These are phyloP conservation scores for Geopyxis carbonaria DNA, from an alignment of 495 filamentous ascomycete genomes.

Conservation along the genomic window DNA sequence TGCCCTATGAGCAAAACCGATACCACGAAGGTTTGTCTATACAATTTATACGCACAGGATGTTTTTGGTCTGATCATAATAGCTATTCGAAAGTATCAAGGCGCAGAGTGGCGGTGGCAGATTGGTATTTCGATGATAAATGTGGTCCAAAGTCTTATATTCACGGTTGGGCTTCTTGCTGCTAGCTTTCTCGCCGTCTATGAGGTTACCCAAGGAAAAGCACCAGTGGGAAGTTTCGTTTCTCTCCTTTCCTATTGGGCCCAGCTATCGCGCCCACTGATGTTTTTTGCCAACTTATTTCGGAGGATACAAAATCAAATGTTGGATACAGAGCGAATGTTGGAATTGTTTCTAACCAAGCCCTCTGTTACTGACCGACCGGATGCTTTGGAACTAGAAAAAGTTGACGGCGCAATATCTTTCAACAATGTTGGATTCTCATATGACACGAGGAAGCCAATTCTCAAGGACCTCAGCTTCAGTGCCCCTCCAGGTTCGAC, in stretches of 20 bases:
- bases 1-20: constrained; percentile 44
- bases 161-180: constrained; percentile 44
- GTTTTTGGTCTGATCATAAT: neutral
- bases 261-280: constrained; percentile 40
- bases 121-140: constrained; percentile 22
- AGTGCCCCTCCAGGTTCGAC: constrained; percentile 42
- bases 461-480: constrained; percentile 49
- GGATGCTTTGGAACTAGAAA: constrained; percentile 37
- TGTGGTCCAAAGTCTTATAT: constrained; percentile 41
- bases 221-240: constrained; percentile 52
- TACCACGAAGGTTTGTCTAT: constrained; percentile 32
- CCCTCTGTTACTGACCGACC: constrained; percentile 42
- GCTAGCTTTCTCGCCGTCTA: constrained; percentile 52
- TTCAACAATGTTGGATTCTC: constrained; percentile 52
- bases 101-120: constrained; percentile 20
- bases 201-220: constrained; percentile 38
- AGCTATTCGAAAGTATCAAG: constrained; percentile 24
- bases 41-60: neutral
- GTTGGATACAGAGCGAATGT: constrained; percentile 53
- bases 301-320: constrained; percentile 42
- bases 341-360: constrained; percentile 52
- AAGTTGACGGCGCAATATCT: constrained; percentile 42
- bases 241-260: constrained; percentile 56
- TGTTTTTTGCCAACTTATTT: constrained; percentile 45
- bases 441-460: constrained; percentile 51